Evolutionary conservation across 73 alveolate species (phyloP).

Genomic region (Tetrahymena thermophila): DNA sequence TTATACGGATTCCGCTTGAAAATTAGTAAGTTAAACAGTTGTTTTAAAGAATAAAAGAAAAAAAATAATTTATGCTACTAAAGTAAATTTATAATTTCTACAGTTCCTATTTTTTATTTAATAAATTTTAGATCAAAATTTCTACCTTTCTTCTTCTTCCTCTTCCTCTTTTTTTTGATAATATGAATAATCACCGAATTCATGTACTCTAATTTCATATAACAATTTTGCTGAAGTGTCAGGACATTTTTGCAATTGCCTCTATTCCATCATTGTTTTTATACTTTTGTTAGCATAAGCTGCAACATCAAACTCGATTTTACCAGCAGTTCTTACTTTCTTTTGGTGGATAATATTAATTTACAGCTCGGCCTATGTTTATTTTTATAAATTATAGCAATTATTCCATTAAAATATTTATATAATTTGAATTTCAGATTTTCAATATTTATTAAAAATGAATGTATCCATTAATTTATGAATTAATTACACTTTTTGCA

Average conservation of each 20-base stretch:
- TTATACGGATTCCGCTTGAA: too few relatives aligned
- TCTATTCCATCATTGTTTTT: not conserved
- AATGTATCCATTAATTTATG: not conserved
- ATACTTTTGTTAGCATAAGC: not conserved
- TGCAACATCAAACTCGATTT: not conserved
- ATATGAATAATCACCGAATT: not conserved
- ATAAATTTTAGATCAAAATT: not conserved
- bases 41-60: too few relatives aligned
- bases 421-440: not conserved
- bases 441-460: not conserved
- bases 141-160: not conserved
- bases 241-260: not conserved
- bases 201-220: not conserved
- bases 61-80: too few relatives aligned
- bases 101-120: too few relatives aligned
- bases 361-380: not conserved
- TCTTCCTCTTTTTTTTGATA: not conserved
- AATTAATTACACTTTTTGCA: not conserved
- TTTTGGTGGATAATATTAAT: not conserved
- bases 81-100: too few relatives aligned
- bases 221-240: not conserved
- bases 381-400: not conserved
- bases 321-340: not conserved
- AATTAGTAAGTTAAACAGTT: too few relatives aligned
- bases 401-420: too few relatives aligned